Base-by-base conservation (phyloP, 1,284 basidiomycete genomes). In the Porogramme epimiltina region DNA sequence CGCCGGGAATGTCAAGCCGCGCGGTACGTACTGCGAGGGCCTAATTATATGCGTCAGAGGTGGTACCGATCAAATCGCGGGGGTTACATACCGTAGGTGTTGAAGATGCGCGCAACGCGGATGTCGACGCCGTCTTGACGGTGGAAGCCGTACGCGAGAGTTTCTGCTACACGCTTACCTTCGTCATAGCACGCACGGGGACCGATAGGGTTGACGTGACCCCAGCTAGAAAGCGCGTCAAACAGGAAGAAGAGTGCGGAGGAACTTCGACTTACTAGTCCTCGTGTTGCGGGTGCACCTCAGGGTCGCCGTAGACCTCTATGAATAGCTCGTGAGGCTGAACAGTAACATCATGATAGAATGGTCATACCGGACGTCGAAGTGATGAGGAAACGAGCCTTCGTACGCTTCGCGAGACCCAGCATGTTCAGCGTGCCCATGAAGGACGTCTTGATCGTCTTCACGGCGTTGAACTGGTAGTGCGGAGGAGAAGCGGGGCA, bases 131-230 rank as follows among this genome's bases (percentile, higher is more conserved):
- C 87, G 66, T 98, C 94, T 71, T 97, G 95, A 54, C 91, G 82
- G 62, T 91, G 89, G 79, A 91, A 98, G 45, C 94, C 95, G 68
- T 97, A 97, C 10, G 95, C 95, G 62, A 98, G 74, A 11, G 94
- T 96, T 75, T 96, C 93, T 42, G 93, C 93, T 38, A 96, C 93
- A 65, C 93, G 92, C 74, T 96, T 96, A 47, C 93, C 96, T 76
- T 99, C 96, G 66, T 99, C 96, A 70, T 99, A 99, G 73, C 96
- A 98, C 28, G 96, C 95, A 56, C 96, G 89, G 54, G 93, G 93
- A 24, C 96, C 95, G 61, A 95, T 97, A 41, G 94, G 94, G 77
- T 98, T 98, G 66, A 98, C 96, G 70, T 98, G 90, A 42, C 96
- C 95, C 95, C 95, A 97, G 73, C 91, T 93, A 47, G 20, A 31